Conservation (phyloP, 345 rosid species). For the Laguncularia racemosa region DNA sequence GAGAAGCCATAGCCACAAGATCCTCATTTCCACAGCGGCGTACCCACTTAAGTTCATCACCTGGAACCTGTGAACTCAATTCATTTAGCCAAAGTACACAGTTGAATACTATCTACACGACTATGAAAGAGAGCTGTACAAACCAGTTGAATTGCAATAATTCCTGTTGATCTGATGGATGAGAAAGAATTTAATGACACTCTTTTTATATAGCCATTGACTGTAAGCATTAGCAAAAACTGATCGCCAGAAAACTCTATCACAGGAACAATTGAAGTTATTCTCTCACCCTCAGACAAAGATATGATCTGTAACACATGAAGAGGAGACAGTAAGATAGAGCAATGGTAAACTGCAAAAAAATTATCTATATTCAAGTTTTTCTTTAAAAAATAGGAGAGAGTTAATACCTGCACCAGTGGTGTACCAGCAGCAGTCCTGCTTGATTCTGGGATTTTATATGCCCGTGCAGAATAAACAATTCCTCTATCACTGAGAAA, state of each 20-base stretch:
- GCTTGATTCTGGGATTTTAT: constrained; percentile 87
- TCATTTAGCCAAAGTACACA: constrained; percentile 5
- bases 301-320: constrained; percentile 55
- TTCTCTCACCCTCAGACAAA: constrained; percentile 85
- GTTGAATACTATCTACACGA: not conserved
- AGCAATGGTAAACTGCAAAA: constrained; percentile 7
- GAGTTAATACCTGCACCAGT: constrained; percentile 61
- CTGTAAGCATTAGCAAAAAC: constrained; percentile 87
- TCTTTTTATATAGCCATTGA: constrained; percentile 94
- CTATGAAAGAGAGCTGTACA: constrained; percentile 14
- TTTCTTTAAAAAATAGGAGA: constrained; percentile 1
- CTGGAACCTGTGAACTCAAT: constrained; percentile 59
- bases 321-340: constrained; percentile 6
- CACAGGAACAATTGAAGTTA: constrained; percentile 93
- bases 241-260: constrained; percentile 75
- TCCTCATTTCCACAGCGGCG: constrained; percentile 80
- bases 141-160: constrained; percentile 94
- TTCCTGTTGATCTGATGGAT: constrained; percentile 90
- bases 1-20: constrained; percentile 96
- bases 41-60: constrained; percentile 94
- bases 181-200: constrained; percentile 77
- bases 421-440: constrained; percentile 94
- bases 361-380: constrained; percentile 5
- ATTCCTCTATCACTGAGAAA: constrained; percentile 71
- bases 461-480: constrained; percentile 90